These are phyloP conservation scores for Leishmania gerbilli DNA, from an alignment of 208 protist species.

Conservation along the genomic window DNA sequence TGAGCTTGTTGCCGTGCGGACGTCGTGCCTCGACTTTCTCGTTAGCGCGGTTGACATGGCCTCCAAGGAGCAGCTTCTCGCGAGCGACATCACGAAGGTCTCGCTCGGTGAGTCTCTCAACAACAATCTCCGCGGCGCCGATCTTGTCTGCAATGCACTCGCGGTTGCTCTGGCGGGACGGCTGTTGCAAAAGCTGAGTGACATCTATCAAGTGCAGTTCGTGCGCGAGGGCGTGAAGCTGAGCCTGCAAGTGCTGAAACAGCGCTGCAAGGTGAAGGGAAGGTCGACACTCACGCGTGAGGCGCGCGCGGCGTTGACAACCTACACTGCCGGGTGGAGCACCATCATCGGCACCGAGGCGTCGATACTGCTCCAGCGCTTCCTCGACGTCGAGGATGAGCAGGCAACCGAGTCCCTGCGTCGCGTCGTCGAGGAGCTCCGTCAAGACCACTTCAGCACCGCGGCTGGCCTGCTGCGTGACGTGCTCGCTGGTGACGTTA, in stretches of 20 bases:
- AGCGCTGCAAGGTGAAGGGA: constrained; percentile 31
- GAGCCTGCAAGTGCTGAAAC: constrained; percentile 37
- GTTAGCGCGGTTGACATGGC: constrained; percentile 60
- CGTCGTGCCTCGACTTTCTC: constrained; percentile 57
- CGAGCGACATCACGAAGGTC: constrained; percentile 25
- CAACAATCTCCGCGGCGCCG: constrained; percentile 50
- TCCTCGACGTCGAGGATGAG: constrained; percentile 42
- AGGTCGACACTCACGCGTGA: constrained; percentile 17
- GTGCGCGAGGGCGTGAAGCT: constrained; percentile 84
- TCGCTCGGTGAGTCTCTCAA: constrained; percentile 62
- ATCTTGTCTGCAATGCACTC: constrained; percentile 49
- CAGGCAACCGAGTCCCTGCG: constrained; percentile 38
- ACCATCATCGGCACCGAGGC: constrained; percentile 49
- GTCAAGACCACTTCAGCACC: constrained; percentile 37
- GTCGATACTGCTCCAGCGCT: constrained; percentile 35
- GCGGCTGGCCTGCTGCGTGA: constrained; percentile 44
- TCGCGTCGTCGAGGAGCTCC: constrained; percentile 44
- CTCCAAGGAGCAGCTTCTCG: constrained; percentile 44
- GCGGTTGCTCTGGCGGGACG: constrained; percentile 57
- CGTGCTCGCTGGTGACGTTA: constrained; percentile 50
- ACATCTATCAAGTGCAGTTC: constrained; percentile 68
- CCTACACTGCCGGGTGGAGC: constrained; percentile 36
- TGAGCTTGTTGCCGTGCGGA: constrained; percentile 51
- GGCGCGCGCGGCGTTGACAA: constrained; percentile 15
- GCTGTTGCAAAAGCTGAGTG: constrained; percentile 72